These are phyloP conservation scores for Neurospora sp. DNA, from an alignment of 495 filamentous ascomycete species.

Conservation along the genomic window DNA sequence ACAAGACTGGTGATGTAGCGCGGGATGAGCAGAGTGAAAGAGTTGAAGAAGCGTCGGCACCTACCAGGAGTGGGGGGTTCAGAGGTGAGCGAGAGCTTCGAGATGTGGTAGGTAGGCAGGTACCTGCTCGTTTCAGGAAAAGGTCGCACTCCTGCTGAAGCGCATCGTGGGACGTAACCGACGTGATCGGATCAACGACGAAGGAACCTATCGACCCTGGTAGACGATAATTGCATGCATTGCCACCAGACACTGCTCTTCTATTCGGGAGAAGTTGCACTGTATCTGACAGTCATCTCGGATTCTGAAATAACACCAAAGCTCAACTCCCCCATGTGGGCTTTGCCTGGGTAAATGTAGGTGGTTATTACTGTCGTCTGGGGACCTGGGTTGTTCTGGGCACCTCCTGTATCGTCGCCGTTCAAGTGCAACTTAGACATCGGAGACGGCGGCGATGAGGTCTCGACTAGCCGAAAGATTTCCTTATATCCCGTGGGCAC, in stretches of 20 bases:
- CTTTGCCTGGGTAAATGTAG: conserved; percentile 10
- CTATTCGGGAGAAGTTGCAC: not conserved
- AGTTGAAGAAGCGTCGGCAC: too few species aligned
- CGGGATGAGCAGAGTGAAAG: too few species aligned
- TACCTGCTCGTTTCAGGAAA: too few species aligned
- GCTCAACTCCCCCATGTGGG: not conserved
- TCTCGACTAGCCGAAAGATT: conserved; percentile 4
- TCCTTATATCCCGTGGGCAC: conserved; percentile 20
- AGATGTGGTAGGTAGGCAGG: too few species aligned
- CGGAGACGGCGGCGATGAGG: not conserved
- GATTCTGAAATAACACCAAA: not conserved
- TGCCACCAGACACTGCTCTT: not conserved
- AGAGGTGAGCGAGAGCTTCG: too few species aligned
- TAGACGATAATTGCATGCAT: not conserved
- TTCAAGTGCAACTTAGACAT: too few species aligned
- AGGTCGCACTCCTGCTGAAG: too few species aligned
- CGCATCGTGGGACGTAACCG: not conserved
- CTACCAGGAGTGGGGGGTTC: too few species aligned
- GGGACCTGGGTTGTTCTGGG: not conserved
- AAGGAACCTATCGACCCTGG: not conserved
- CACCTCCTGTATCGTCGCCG: not conserved
- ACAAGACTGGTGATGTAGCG: too few species aligned
- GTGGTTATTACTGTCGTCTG: conserved; percentile 4
- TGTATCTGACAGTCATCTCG: conserved; percentile 1
- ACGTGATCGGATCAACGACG: not conserved